These are phyloP conservation scores for Amanita rubescens DNA, from an alignment of 768 basidiomycete genomes.

Conservation along the genomic window DNA sequence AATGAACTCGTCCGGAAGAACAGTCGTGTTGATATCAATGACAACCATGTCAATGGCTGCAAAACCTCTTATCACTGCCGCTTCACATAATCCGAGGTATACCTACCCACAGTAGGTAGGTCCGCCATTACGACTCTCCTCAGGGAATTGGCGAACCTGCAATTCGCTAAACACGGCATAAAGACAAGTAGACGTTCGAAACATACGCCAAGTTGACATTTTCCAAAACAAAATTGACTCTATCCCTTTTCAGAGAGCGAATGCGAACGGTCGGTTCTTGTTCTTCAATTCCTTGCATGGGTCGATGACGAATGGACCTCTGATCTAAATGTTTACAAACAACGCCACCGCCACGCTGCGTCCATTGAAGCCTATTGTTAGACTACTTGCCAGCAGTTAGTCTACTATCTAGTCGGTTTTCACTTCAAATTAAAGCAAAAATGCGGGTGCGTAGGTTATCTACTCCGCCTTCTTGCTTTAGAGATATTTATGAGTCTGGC, in stretches of 20 bases:
- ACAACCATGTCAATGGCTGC: constrained; percentile 96
- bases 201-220: constrained; percentile 95
- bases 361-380: neutral
- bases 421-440: neutral
- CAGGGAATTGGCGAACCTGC: constrained; percentile 88
- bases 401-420: neutral
- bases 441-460: neutral
- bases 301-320: neutral
- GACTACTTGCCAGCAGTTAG: neutral
- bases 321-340: neutral
- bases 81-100: constrained; percentile 4
- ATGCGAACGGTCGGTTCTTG: constrained; percentile 71
- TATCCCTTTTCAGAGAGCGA: constrained; percentile 76
- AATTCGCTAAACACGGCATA: constrained; percentile 1
- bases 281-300: constrained; percentile 36
- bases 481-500: neutral
- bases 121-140: constrained; percentile 94
- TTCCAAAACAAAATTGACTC: constrained; percentile 86
- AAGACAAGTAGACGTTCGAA: neutral
- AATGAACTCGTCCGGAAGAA: constrained; percentile 95
- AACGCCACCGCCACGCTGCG: neutral
- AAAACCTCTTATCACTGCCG: neutral
- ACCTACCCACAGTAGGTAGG: constrained; percentile 89
- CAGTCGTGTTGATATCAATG: constrained; percentile 84
- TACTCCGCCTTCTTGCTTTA: too few relatives aligned